Conservation (phyloP, 371 early-diverging fungal genomes). For the Saksenaea oblongispora region DNA sequence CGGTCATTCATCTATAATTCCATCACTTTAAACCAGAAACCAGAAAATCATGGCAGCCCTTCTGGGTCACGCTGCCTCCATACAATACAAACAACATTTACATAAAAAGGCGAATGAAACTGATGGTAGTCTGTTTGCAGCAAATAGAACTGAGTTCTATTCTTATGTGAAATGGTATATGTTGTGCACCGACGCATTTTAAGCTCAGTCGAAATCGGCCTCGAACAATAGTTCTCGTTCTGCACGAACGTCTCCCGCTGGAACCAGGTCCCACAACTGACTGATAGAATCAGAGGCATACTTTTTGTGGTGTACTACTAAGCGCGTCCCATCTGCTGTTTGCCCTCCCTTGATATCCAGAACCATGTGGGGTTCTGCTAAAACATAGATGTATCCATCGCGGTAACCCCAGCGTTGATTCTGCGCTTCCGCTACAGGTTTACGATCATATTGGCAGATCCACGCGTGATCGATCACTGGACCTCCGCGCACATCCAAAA, state of each 20-base stretch:
- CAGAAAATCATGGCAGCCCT: too few species aligned
- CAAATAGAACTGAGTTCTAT: too few species aligned
- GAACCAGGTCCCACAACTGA: constrained; percentile 50
- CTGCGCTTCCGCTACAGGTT: constrained; percentile 36
- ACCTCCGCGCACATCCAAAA: constrained; percentile 46
- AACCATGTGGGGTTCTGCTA: constrained; percentile 50
- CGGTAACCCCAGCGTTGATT: constrained; percentile 50
- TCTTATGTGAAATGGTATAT: too few species aligned
- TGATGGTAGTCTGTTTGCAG: neutral
- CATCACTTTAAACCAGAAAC: too few species aligned
- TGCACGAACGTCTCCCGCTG: constrained; percentile 43
- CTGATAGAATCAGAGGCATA: constrained; percentile 23
- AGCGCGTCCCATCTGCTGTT: constrained; percentile 34
- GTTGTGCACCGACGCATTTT: too few species aligned
- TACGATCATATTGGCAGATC: constrained; percentile 49
- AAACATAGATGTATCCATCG: constrained; percentile 43
- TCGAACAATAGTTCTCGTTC: constrained; percentile 51
- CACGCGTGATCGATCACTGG: constrained; percentile 32
- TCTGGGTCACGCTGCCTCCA: too few species aligned
- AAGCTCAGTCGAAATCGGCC: constrained; percentile 31
- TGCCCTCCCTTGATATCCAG: constrained; percentile 38
- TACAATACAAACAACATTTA: too few species aligned
- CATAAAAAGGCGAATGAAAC: too few species aligned
- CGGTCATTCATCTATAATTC: too few species aligned
- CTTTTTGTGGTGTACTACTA: constrained; percentile 39